Evolutionary conservation across 1,284 basidiomycete species (phyloP), one percentile per base, ranked within the genome.

Genomic region (Flammula alnicola): DNA sequence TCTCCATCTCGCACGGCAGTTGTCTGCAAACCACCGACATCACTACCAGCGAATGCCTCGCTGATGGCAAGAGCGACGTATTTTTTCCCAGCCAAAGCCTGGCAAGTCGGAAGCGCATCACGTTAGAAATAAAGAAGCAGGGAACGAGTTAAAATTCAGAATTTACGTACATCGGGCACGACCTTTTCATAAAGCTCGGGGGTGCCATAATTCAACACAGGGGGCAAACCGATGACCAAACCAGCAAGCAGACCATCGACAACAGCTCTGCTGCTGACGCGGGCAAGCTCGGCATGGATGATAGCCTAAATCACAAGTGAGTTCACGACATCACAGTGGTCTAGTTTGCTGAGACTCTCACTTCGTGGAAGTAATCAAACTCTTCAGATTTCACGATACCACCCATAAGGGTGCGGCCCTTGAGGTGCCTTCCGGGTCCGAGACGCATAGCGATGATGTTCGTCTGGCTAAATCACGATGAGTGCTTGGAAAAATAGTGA

Each of bases 371-470:
- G 69, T 85, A 89, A 72, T 86, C 90, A 65, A 80, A 94, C 63
- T 97, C 91, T 69, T 98, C 95, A 5, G 93, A 89, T 58, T 88
- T 89, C 52, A 98, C 82, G 25, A 84, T 66, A 11, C 92, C 96
- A 29, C 86, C 89, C 74, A 96, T 86, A 5, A 98, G 77, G 29
- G 77, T 83, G 31, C 85, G 80, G 1, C 96, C 95, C 63, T 91
- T 79, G n/a, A 99, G 79, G 64, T 98, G 94, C 59, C 86, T 87
- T 3, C 89, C 89, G 3, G 88, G 90, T 3, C 96, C 96, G 36
- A 98, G 78, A 16, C 96, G 86, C 95, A 98, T 98, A 14, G 93
- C 89, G 50, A 93, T 85, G 46, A 96, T 77, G 65, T 94, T 91
- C 57, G 81, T 71, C 55, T 82, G 81, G 30, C 85, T 88, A 54